Conservation (phyloP, 2,329 filamentous ascomycete genomes). For the Chlorencoelia australis region DNA sequence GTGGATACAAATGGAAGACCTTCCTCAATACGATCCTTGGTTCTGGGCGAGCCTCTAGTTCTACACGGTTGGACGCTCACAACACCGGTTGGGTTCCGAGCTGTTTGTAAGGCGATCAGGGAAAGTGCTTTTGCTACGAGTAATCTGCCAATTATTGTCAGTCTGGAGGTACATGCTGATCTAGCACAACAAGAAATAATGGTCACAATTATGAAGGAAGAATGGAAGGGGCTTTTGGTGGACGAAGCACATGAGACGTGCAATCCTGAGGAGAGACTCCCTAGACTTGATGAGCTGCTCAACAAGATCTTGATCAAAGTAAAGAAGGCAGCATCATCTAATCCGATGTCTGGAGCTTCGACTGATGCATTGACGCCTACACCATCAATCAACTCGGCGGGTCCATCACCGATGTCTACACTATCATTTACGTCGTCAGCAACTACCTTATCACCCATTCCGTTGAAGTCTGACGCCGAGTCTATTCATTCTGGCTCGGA, state of each 20-base stretch:
- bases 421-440: slow-evolving; percentile 7
- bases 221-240: slow-evolving; percentile 69
- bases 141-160: slow-evolving; percentile 78
- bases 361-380: too few species aligned
- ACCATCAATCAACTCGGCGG: too few species aligned
- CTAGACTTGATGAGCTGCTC: slow-evolving; percentile 60
- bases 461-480: slow-evolving; percentile 15
- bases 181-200: slow-evolving; percentile 79
- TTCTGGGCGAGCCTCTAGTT: slow-evolving; percentile 60
- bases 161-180: slow-evolving; percentile 81
- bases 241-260: slow-evolving; percentile 40
- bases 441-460: slow-evolving; percentile 13
- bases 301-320: slow-evolving; percentile 80
- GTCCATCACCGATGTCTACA: too few species aligned
- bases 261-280: slow-evolving; percentile 44
- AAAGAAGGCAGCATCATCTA: slow-evolving; percentile 40
- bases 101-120: slow-evolving; percentile 71
- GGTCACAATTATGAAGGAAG: slow-evolving; percentile 87
- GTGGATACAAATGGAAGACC: slow-evolving; percentile 19
- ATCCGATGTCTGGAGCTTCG: background rate
- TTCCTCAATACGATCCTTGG: slow-evolving; percentile 19
- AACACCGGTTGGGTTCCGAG: slow-evolving; percentile 73
- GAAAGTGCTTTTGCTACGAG: slow-evolving; percentile 69
- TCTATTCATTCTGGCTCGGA: slow-evolving; percentile 24
- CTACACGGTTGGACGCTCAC: slow-evolving; percentile 83